Evolutionary conservation across 345 rosid genomes (phyloP).

Genomic region (Eucalyptus erythrocorys): DNA sequence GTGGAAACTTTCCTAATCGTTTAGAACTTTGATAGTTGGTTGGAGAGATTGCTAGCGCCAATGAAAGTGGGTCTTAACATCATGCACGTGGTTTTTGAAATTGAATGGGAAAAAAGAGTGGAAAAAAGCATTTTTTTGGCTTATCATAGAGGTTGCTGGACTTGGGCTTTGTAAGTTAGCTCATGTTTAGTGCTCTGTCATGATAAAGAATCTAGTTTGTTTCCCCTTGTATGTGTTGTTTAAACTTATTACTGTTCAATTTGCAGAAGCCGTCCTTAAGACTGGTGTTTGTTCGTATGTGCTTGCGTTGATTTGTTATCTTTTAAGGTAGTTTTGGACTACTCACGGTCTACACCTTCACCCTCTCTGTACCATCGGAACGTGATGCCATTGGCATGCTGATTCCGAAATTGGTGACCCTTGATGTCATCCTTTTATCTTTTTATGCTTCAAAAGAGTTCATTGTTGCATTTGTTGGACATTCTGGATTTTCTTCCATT

Average conservation of each 20-base stretch:
- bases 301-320: not conserved
- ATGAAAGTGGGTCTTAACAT: not conserved
- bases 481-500: not conserved
- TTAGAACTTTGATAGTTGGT: not conserved
- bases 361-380: not conserved
- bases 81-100: not conserved
- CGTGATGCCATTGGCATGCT: not conserved
- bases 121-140: not conserved
- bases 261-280: not conserved
- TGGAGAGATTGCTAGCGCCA: not conserved
- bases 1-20: not conserved
- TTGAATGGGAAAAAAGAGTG: not conserved
- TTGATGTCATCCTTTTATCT: not conserved
- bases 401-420: not conserved
- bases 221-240: not conserved
- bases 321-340: not conserved
- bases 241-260: not conserved
- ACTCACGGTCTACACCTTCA: not conserved
- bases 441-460: not conserved
- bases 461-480: not conserved
- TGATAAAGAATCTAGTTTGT: not conserved
- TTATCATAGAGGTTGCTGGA: not conserved
- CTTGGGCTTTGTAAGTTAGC: not conserved
- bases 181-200: not conserved
- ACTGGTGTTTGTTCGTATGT: not conserved